Base-by-base conservation (phyloP, 1,139 yeast genomes). In the Saccharomyces hybrid region DNA sequence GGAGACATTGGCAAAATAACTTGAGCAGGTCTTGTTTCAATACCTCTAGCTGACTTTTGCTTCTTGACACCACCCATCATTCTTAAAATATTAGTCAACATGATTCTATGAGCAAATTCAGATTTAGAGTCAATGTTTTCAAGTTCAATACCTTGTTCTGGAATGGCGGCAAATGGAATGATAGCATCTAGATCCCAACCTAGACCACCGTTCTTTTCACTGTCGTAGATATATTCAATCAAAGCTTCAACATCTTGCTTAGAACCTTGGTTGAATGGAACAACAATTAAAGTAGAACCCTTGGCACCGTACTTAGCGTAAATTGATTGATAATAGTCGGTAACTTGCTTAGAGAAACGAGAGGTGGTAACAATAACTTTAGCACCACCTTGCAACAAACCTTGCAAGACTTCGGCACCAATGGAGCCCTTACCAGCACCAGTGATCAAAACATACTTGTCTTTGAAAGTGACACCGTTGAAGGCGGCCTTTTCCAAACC, bases 381-480 rank as follows among this genome's bases (percentile, higher is more conserved):
- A 56, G 99, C 98, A 79, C 99, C 99, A 76, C 99, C 99, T 70
- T 95, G 84, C 55, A 93, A 78, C 71, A 93, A 80, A 62, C 99
- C 99, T 77, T 88, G 96, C 71, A 93, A 79, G 63, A 93, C 83
- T 74, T 93, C 97, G 58, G 97, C 97, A 75, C 98, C 99, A 72
- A 93, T 93, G 53, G 99, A 93, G 52, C 98, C 99, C 54, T 89
- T 93, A 78, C 99, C 99, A 53, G 98, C 98, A 78, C 99, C 99
- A 53, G 99, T 93, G 64, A 93, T 80, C 69, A 93, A 82, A 53
- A 91, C 97, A 63, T 85, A 84, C 75, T 90, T 93, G 73, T 84
- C 88, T 72, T 86, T 85, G 79, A 85, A 93, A 46, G 96, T 81
- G 59, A 90, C 81, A 76, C 99, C 99, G 64, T 90, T 86, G 61